phyloP scores from a whole-genome alignment of 2,329 filamentous ascomycete genomes.

The Colletotrichum karsti region DNA sequence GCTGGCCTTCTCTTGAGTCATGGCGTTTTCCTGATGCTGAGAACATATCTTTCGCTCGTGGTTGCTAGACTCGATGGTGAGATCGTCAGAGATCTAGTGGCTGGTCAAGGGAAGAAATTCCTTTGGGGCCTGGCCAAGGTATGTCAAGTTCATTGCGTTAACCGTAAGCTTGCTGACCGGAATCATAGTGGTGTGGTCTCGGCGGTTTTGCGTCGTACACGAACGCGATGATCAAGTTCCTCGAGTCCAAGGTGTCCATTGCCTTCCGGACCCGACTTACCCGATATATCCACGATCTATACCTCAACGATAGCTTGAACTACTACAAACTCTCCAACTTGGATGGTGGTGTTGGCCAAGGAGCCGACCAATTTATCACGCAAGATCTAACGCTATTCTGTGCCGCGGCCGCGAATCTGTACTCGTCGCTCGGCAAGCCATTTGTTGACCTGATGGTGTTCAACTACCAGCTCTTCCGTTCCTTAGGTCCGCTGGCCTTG shows the following conservation, averaged over 20 bases:
- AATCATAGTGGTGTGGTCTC: constrained; percentile 82
- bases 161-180: constrained; percentile 22
- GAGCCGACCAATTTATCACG: constrained; percentile 96
- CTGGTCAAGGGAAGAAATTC: constrained; percentile 89
- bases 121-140: constrained; percentile 87
- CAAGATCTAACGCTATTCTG: constrained; percentile 97
- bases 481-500: constrained; percentile 86
- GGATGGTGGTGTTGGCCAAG: constrained; percentile 90
- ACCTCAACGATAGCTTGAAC: constrained; percentile 92
- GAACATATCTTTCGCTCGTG: constrained; percentile 93
- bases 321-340: constrained; percentile 96
- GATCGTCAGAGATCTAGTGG: constrained; percentile 95
- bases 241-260: constrained; percentile 98
- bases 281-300: constrained; percentile 95
- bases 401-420: constrained; percentile 87
- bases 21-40: constrained; percentile 85
- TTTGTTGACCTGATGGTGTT: constrained; percentile 97
- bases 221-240: constrained; percentile 98
- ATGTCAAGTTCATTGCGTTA: not conserved
- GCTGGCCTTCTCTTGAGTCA: constrained; percentile 90
- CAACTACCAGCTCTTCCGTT: constrained; percentile 95
- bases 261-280: constrained; percentile 96
- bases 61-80: constrained; percentile 94
- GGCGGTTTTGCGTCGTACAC: constrained; percentile 95
- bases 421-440: constrained; percentile 97